Percentiles rank a stretch among this genome's conserved stretches.
Evolutionary conservation across 805 yeast genomes (phyloP).

Genomic region (Saturnispora ahearnii): DNA sequence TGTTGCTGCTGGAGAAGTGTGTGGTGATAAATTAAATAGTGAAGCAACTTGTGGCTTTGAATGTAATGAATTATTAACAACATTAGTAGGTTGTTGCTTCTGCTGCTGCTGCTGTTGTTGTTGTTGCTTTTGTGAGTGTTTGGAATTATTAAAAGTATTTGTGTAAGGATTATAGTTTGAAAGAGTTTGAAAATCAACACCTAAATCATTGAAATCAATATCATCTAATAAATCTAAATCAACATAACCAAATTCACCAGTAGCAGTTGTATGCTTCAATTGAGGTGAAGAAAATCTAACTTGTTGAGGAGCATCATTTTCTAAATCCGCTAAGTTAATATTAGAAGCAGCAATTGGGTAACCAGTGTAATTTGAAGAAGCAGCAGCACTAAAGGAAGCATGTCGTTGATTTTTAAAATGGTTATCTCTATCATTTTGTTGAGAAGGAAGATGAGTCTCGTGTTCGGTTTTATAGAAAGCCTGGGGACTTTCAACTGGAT

Average conservation of each 20-base stretch:
- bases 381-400: slow-evolving; percentile 58
- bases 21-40: neutral
- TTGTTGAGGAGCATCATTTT: slow-evolving; percentile 48
- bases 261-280: slow-evolving; percentile 20
- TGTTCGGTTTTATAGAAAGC: slow-evolving; percentile 7
- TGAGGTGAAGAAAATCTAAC: slow-evolving; percentile 83
- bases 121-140: neutral
- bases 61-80: neutral
- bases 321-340: slow-evolving; percentile 10
- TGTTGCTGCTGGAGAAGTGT: neutral
- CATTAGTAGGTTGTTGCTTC: neutral
- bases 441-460: neutral
- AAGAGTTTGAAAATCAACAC: slow-evolving; percentile 13
- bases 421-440: neutral
- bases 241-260: slow-evolving; percentile 27
- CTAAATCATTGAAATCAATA: slow-evolving; percentile 20
- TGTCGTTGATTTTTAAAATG: slow-evolving; percentile 33
- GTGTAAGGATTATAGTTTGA: slow-evolving; percentile 5
- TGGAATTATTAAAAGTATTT: slow-evolving; percentile 1
- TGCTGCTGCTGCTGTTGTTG: neutral
- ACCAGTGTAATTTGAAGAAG: slow-evolving; percentile 52
- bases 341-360: slow-evolving; percentile 13
- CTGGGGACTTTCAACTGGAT: slow-evolving; percentile 10
- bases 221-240: slow-evolving; percentile 25
- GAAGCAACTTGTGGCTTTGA: neutral